phyloP scores from a whole-genome alignment of 2,329 filamentous ascomycete species.

The Alternaria sp. region DNA sequence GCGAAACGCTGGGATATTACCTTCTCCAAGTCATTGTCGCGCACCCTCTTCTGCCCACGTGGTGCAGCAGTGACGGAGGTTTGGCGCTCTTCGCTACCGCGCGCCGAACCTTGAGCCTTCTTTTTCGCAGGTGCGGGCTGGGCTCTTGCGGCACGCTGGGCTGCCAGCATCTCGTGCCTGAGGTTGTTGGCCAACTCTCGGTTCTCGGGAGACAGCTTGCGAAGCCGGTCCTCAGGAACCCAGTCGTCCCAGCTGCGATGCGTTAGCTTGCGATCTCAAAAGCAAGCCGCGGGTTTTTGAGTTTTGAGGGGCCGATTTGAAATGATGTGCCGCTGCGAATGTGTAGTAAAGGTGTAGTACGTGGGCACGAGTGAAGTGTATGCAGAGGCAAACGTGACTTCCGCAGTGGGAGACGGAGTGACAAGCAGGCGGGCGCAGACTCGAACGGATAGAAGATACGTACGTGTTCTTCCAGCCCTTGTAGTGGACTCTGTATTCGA shows the following conservation, averaged over 20 bases:
- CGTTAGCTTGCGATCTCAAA: constrained; percentile 18
- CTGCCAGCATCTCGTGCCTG: constrained; percentile 69
- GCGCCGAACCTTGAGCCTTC: constrained; percentile 65
- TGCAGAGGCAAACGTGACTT: constrained; percentile 19
- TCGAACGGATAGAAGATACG: constrained; percentile 48
- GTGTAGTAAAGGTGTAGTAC: constrained; percentile 18
- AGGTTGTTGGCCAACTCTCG: constrained; percentile 82
- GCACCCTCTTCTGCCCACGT: constrained; percentile 73
- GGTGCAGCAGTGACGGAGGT: constrained; percentile 62
- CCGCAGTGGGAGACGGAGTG: background rate
- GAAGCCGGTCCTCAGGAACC: constrained; percentile 90
- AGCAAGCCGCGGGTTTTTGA: background rate
- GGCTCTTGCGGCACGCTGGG: constrained; percentile 56
- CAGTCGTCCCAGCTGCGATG: constrained; percentile 87
- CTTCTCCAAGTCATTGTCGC: constrained; percentile 84
- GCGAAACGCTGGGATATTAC: constrained; percentile 52
- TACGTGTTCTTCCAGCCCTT: constrained; percentile 99
- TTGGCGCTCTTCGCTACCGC: constrained; percentile 79
- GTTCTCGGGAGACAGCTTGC: constrained; percentile 95
- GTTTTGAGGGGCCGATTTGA: background rate
- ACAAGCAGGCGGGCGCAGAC: background rate
- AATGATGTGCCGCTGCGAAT: background rate
- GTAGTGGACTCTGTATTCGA: constrained; percentile 93
- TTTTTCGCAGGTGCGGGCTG: constrained; percentile 58
- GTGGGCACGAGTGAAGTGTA: constrained; percentile 6